Evolutionary conservation across 225 moss, liverwort and hornwort species (phyloP).

Genomic region (Bryoerythrophyllum caledonicum): DNA sequence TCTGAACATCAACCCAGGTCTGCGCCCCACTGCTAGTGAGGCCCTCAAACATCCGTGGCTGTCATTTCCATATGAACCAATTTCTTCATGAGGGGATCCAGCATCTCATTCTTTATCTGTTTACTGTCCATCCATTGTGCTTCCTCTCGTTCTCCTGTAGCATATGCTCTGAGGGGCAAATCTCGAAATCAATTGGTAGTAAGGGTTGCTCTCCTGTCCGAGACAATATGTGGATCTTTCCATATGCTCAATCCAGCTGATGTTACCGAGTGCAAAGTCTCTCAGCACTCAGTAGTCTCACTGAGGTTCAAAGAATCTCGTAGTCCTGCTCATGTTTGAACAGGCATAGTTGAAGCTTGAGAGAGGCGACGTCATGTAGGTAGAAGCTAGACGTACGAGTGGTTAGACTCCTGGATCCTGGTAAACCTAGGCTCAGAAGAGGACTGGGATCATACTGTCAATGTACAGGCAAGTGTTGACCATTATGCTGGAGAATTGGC

Average conservation of each 20-base stretch:
- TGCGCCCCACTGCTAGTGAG: constrained; percentile 80
- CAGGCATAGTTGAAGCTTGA: constrained; percentile 9
- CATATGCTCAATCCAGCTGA: constrained; percentile 9
- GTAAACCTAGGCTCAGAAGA: constrained; percentile 5
- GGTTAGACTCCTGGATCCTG: constrained; percentile 7
- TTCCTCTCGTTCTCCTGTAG: constrained; percentile 34
- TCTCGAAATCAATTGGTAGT: constrained; percentile 28
- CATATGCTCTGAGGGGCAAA: constrained; percentile 35
- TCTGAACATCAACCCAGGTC: constrained; percentile 63
- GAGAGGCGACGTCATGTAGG: constrained; percentile 19
- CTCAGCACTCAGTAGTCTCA: constrained; percentile 20
- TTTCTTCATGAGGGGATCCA: constrained; percentile 48
- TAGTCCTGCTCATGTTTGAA: constrained; percentile 13
- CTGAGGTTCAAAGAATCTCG: constrained; percentile 53
- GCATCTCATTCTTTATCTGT: constrained; percentile 13
- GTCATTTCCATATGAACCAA: constrained; percentile 91
- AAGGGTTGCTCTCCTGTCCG: constrained; percentile 16
- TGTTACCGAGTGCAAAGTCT: constrained; percentile 4
- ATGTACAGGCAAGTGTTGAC: constrained; percentile 26
- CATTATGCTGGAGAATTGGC: constrained; percentile 37
- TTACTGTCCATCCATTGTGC: neutral
- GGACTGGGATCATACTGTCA: constrained; percentile 29
- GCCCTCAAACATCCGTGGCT: constrained; percentile 96
- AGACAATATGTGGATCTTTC: constrained; percentile 31
- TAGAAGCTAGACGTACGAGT: constrained; percentile 21